Percentiles rank a stretch among this genome's conserved stretches.
Conservation (phyloP, 768 basidiomycete genomes). For the Leccinellum rugosiceps region DNA sequence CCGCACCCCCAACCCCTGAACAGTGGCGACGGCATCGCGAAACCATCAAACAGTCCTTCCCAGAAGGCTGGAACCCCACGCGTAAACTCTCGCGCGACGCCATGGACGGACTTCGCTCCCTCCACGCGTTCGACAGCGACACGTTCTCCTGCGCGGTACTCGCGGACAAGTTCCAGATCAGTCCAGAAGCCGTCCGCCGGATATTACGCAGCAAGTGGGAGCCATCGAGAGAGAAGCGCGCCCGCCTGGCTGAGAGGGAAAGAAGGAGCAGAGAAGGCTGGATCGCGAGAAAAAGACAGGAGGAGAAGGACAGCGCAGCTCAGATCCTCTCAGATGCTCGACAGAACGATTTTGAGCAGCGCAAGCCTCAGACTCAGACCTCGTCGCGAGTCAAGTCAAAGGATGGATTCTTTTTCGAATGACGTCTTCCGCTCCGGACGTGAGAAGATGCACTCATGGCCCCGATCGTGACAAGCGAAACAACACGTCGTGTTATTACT, state of each 20-base stretch:
- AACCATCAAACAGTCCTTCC: conserved; percentile 51
- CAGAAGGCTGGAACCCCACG: conserved; percentile 73
- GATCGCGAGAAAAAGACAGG: conserved; percentile 37
- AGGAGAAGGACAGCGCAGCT: conserved; percentile 39
- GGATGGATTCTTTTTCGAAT: conserved; percentile 44
- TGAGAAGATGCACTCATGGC: conserved; percentile 7
- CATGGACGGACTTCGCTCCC: conserved; percentile 73
- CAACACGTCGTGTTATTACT: conserved; percentile 7
- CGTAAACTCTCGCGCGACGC: conserved; percentile 79
- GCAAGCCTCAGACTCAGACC: conserved; percentile 9
- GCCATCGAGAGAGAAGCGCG: conserved; percentile 52
- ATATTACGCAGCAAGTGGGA: conserved; percentile 76
- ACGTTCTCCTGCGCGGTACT: conserved; percentile 64
- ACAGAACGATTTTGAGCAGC: conserved; percentile 9
- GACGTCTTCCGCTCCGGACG: conserved; percentile 13
- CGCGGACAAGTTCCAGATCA: conserved; percentile 75
- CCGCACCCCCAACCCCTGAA: conserved; percentile 36
- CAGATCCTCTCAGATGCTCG: conserved; percentile 29
- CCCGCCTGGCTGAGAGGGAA: conserved; percentile 49
- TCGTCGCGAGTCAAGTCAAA: conserved; percentile 26
- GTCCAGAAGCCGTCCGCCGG: conserved; percentile 75
- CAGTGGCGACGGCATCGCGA: conserved; percentile 51
- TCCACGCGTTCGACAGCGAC: conserved; percentile 61
- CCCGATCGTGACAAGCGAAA: conserved; percentile 2
- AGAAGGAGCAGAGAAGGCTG: conserved; percentile 41